phyloP scores from a whole-genome alignment of 202 grass and related monocot genomes.

The Sporobolus alterniflorus region DNA sequence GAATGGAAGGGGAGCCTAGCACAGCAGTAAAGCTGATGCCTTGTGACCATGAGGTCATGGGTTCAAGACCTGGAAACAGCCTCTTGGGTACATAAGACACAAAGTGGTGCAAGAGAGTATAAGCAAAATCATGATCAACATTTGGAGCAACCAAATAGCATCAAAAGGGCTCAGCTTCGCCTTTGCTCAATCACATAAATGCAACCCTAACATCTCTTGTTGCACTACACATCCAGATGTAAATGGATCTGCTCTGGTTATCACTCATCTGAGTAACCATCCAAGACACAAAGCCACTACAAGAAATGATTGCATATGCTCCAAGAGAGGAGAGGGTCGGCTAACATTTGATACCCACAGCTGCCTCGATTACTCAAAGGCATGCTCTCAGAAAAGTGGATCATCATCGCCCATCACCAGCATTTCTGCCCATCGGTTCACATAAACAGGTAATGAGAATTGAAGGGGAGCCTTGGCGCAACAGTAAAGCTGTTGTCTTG shows the following conservation, averaged over 20 bases:
- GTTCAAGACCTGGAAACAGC: too few relatives aligned
- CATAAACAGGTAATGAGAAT: neutral
- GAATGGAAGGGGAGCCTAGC: too few relatives aligned
- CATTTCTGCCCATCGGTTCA: neutral
- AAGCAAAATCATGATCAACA: neutral
- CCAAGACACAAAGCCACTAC: conserved; percentile 2
- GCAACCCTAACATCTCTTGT: neutral
- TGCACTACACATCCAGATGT: neutral
- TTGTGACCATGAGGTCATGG: too few relatives aligned
- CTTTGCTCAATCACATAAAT: conserved; percentile 17
- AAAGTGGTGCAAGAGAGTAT: neutral
- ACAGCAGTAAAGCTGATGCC: too few relatives aligned
- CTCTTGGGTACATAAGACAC: too few relatives aligned
- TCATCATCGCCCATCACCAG: conserved; percentile 16
- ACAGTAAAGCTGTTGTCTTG: too few relatives aligned
- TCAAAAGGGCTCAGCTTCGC: conserved; percentile 26
- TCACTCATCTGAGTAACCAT: conserved; percentile 12
- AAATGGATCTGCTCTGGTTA: conserved; percentile 10
- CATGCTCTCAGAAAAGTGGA: conserved; percentile 20
- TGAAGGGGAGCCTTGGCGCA: too few relatives aligned
- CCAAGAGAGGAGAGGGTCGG: neutral
- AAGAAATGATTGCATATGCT: neutral
- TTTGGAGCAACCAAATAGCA: neutral
- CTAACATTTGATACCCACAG: conserved; percentile 2
- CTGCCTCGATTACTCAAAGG: conserved; percentile 16